Conservation (phyloP, 257 asterid species). For the Salvia hispanica region DNA sequence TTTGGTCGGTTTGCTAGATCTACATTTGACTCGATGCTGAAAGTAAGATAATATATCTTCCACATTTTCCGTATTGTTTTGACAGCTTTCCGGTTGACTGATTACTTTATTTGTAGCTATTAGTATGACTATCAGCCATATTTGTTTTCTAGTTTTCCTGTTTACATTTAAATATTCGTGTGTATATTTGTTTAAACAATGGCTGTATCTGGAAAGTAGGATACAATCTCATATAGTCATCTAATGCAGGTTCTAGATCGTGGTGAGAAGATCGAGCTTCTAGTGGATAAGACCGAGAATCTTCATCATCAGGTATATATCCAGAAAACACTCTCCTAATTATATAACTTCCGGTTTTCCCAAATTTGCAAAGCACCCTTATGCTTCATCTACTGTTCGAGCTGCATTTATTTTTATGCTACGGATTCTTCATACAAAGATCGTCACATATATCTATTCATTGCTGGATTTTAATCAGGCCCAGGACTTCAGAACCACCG, state of each 20-base stretch:
- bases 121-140: too few species aligned
- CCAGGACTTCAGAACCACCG: constrained; percentile 73
- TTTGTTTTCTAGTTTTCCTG: neutral
- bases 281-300: constrained; percentile 90
- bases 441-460: neutral
- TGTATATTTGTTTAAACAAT: neutral
- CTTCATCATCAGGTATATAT: constrained; percentile 78
- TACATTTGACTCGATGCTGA: neutral
- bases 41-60: too few species aligned
- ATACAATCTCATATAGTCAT: constrained; percentile 6
- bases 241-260: constrained; percentile 80
- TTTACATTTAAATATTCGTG: neutral
- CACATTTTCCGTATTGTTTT: too few species aligned
- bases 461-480: constrained; percentile 51
- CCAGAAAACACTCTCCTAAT: too few species aligned
- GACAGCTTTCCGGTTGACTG: neutral
- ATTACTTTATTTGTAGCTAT: too few species aligned
- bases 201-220: constrained; percentile 13
- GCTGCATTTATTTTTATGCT: too few species aligned
- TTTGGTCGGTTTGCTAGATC: neutral
- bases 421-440: too few species aligned
- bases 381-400: too few species aligned
- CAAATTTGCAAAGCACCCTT: too few species aligned
- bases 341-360: too few species aligned
- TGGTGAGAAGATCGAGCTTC: constrained; percentile 88